phyloP scores from a whole-genome alignment of 2,329 filamentous ascomycete genomes.

The Botryosphaeria agaves region DNA sequence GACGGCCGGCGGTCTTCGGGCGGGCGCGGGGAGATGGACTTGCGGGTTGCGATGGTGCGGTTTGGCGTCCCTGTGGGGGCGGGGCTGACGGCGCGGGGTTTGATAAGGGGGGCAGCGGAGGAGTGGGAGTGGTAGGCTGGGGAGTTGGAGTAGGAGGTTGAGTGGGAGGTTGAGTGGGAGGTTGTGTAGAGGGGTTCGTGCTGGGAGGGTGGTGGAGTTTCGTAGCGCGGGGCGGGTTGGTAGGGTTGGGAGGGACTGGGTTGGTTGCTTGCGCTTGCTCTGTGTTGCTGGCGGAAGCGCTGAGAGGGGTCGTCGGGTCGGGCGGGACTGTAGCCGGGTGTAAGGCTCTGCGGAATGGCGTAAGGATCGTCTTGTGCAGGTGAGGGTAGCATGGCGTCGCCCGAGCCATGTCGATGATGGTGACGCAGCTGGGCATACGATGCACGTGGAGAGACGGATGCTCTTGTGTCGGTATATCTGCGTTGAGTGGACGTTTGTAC shows the following conservation, averaged over 20 bases:
- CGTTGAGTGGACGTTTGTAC: not conserved
- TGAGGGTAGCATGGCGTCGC: not conserved
- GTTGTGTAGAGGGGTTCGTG: conserved; percentile 6
- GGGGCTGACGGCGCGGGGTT: conserved; percentile 14
- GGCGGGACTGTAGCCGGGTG: conserved; percentile 6
- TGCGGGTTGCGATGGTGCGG: conserved; percentile 38
- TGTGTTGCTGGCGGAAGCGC: not conserved
- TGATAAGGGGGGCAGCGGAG: conserved; percentile 8
- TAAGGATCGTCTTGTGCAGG: conserved; percentile 9
- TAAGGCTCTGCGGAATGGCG: conserved; percentile 8
- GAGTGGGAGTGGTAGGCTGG: not conserved
- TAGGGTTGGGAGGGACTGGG: not conserved
- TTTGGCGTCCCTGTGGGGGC: conserved; percentile 14
- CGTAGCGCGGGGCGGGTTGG: conserved; percentile 13
- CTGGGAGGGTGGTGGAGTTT: conserved; percentile 17
- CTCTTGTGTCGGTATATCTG: not conserved
- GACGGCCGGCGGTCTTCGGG: conserved; percentile 34
- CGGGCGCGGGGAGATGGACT: conserved; percentile 59
- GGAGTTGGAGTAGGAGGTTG: conserved; percentile 3
- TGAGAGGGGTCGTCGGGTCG: not conserved
- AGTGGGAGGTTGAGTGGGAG: conserved; percentile 13
- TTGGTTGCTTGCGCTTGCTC: not conserved
- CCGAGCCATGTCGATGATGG: too few species aligned
- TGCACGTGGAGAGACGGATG: not conserved
- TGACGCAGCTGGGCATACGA: not conserved